These are phyloP conservation scores for Secale cereale DNA, from an alignment of 176 grass and related monocot species.

Conservation along the genomic window DNA sequence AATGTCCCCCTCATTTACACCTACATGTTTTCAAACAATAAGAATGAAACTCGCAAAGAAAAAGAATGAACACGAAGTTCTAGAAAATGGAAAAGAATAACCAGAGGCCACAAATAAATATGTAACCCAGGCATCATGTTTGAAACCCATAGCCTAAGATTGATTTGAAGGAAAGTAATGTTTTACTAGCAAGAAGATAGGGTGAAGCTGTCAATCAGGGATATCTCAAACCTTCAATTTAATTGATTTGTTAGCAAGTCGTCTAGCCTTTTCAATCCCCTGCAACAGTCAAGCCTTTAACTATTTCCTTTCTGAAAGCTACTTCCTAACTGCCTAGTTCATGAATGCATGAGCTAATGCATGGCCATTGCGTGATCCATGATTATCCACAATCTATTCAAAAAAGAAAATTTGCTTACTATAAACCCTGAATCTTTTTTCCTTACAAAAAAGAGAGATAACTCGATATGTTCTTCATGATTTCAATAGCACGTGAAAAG, in stretches of 20 bases:
- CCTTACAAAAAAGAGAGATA: not conserved
- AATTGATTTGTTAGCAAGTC: slow-evolving; percentile 26
- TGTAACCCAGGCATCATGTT: slow-evolving; percentile 34
- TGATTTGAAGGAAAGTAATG: slow-evolving; percentile 25
- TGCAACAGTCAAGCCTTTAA: slow-evolving; percentile 41
- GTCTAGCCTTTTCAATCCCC: slow-evolving; percentile 29
- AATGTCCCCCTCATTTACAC: not conserved
- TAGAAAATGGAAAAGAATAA: slow-evolving; percentile 16
- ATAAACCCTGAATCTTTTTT: not conserved
- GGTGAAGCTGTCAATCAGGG: slow-evolving; percentile 23
- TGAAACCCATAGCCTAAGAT: slow-evolving; percentile 19
- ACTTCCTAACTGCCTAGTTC: slow-evolving; percentile 37
- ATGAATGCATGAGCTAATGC: slow-evolving; percentile 20
- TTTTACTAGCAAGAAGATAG: slow-evolving; percentile 14
- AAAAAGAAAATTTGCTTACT: not conserved
- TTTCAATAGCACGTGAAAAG: not conserved
- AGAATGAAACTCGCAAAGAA: not conserved
- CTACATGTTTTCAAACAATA: slow-evolving; percentile 24
- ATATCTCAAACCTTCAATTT: slow-evolving; percentile 5
- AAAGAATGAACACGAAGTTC: slow-evolving; percentile 3
- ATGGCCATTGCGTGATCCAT: slow-evolving; percentile 9
- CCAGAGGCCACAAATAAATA: slow-evolving; percentile 15
- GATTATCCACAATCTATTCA: slow-evolving; percentile 5
- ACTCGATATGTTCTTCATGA: not conserved
- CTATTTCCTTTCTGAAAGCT: slow-evolving; percentile 45